Conservation (phyloP, 2,329 filamentous ascomycete genomes). For the Podosphaera leucotricha region DNA sequence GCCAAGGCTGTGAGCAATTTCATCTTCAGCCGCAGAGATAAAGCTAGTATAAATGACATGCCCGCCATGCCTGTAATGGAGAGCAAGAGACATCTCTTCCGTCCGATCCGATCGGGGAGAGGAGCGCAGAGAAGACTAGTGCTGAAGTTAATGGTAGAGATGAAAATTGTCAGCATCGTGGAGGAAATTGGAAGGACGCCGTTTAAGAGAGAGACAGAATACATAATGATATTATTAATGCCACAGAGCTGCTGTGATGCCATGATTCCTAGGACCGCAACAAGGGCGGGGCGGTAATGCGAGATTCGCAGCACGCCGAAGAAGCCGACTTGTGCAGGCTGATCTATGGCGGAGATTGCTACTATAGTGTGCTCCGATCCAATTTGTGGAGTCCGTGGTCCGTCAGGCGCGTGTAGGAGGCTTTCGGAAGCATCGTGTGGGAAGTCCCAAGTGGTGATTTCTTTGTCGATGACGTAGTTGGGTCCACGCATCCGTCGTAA, state of each 20-base stretch:
- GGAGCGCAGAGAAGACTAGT: conserved; percentile 65
- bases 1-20: conserved; percentile 59
- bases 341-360: background rate
- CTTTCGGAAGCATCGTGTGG: conserved; percentile 11
- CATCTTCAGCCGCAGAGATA: conserved; percentile 52
- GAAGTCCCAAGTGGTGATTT: conserved; percentile 38
- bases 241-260: conserved; percentile 77
- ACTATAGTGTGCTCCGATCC: background rate
- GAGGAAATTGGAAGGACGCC: conserved; percentile 63
- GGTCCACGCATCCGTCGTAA: conserved; percentile 57
- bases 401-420: conserved; percentile 4
- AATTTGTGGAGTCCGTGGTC: background rate
- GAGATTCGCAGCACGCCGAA: conserved; percentile 42
- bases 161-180: conserved; percentile 61
- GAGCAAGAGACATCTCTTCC: conserved; percentile 61
- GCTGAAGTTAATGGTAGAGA: conserved; percentile 61
- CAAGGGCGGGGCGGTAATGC: conserved; percentile 45
- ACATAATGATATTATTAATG: conserved; percentile 97
- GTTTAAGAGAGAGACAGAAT: conserved; percentile 73
- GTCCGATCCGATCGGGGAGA: conserved; percentile 65
- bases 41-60: conserved; percentile 51
- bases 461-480: conserved; percentile 44
- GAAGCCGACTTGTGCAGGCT: conserved; percentile 28
- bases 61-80: conserved; percentile 69
- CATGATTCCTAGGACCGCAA: conserved; percentile 80